Conservation (phyloP, 805 yeast genomes). For the Hanseniaspora hatyaiensis region DNA sequence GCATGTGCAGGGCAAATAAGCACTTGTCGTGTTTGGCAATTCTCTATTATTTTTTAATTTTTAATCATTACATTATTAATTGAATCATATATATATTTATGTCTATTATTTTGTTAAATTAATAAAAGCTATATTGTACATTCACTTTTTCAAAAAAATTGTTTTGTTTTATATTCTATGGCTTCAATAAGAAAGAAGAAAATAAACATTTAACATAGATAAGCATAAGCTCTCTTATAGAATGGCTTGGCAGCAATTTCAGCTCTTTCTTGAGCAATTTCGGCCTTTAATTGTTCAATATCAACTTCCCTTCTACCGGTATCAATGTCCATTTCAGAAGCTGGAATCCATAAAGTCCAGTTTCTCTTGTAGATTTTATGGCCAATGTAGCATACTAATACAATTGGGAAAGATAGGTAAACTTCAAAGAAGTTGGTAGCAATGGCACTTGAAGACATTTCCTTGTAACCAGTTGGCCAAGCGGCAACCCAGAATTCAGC, state of each 20-base stretch:
- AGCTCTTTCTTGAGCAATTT: constrained; percentile 42
- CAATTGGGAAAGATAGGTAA: constrained; percentile 55
- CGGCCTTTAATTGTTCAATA: constrained; percentile 40
- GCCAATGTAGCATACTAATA: constrained; percentile 44
- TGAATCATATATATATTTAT: neutral
- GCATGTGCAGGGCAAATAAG: no score
- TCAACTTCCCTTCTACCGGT: constrained; percentile 52
- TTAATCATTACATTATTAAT: neutral
- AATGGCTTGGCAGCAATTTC: constrained; percentile 35
- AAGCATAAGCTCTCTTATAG: constrained; percentile 35
- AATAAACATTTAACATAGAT: constrained; percentile 38
- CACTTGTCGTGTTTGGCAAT: no score
- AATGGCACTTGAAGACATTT: constrained; percentile 35
- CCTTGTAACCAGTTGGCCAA: constrained; percentile 48
- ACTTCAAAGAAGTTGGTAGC: constrained; percentile 52
- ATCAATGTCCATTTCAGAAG: constrained; percentile 47
- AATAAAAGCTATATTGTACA: no score
- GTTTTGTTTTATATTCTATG: no score
- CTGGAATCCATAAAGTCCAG: constrained; percentile 34
- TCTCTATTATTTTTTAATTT: neutral
- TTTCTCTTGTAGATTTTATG: constrained; percentile 46
- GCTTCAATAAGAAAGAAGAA: neutral
- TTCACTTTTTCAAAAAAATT: no score
- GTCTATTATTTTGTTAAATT: no score
- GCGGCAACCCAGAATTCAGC: constrained; percentile 79